Evolutionary conservation across 441 rosid genomes (phyloP).

Genomic region (Rhodomyrtus psidioides): DNA sequence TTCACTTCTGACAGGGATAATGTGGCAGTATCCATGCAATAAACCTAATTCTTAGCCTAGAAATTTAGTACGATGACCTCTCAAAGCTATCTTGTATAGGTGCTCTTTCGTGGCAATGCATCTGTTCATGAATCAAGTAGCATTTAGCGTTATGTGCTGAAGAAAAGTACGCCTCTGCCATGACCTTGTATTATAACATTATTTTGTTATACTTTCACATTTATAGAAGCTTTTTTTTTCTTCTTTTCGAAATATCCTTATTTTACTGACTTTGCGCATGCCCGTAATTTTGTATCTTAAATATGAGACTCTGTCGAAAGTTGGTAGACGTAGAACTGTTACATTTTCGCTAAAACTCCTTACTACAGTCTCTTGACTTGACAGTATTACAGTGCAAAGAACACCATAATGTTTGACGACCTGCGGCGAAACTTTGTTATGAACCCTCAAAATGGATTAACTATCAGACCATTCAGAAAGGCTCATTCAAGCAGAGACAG

Average conservation of each 20-base stretch:
- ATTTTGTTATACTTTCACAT: not conserved
- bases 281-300: not conserved
- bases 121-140: not conserved
- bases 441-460: conserved; percentile 93
- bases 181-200: not conserved
- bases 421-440: conserved; percentile 81
- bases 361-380: not conserved
- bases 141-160: not conserved
- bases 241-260: not conserved
- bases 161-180: not conserved
- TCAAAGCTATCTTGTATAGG: not conserved
- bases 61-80: not conserved
- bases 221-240: not conserved
- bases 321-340: not conserved
- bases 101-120: not conserved
- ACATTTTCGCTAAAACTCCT: not conserved
- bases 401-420: conserved; percentile 98
- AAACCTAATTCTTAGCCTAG: not conserved
- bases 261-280: not conserved
- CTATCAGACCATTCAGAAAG: conserved; percentile 77
- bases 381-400: conserved; percentile 72
- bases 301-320: not conserved
- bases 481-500: conserved; percentile 83
- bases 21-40: not conserved
- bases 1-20: not conserved